Base-by-base conservation (phyloP, 192 early-diverging fungal genomes). In the Coemansia sp. region DNA sequence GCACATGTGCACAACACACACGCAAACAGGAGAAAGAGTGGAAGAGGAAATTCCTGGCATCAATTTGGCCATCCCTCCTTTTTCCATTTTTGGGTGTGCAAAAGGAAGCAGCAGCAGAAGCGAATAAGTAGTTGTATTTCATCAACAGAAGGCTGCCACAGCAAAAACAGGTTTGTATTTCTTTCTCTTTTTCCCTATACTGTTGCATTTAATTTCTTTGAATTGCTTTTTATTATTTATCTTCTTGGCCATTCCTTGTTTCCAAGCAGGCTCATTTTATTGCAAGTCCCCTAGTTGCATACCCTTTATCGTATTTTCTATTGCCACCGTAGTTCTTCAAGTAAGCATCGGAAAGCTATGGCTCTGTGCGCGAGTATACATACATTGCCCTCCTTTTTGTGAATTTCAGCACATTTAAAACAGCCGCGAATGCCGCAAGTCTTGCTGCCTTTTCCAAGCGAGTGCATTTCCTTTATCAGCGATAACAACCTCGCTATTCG, bases 131-230 rank as follows among this genome's bases (percentile, higher is more conserved):
- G 34, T 35, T 4, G 4, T 42, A 13, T 42, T 13, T 43, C 40
- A 43, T 43, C 40, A 43, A 43, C 48, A 51, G n/a, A 51, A 51
- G 48, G 12, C 48, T n/a, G 48, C 48, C 23, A 46, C 43, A 46
- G 7, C 16, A 51, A 51, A 51, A 51, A 25, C 48, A 51, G 48
- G 48, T 51, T 51, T 16, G 21, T 26, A 13, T 51, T 51, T 51
- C n/a, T n/a, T 10, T 26, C 48, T 51, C 13, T 51, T 51, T 15
- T 51, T 7, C 48, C n/a, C n/a, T n/a, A 25, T 10, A 51, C 25
- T 49, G 21, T 15, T 51, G 48, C 48, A 51, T 23, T 51, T 26
- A 51, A 49, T 25, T 9, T 51, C 48, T 26, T 26, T 43, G 40
- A 43, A 43, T 43, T 26, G 23, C 48, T 28, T 25, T 51, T 26